Base-by-base conservation (phyloP, 2,329 filamentous ascomycete species). In the Cytospora leucostoma region DNA sequence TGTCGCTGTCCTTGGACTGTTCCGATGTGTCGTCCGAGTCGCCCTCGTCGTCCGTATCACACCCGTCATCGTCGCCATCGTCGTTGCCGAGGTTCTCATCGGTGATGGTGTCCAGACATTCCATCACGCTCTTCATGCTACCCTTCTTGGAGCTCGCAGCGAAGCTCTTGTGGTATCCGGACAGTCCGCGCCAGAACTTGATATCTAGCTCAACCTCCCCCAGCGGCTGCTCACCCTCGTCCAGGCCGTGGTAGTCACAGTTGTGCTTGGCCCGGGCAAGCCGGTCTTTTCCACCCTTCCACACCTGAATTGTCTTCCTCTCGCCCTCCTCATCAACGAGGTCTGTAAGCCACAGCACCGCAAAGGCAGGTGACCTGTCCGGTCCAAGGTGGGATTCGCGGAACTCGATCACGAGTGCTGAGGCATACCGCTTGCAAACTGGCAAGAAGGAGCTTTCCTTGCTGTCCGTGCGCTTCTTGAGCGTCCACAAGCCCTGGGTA, bases 311-410 rank as follows among this genome's bases (percentile, higher is more conserved):
- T 5, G 79, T 80, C 10, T 89, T 69, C 0, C 81, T 84, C 51
- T 80, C 77, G 59, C 87, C 81, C 69, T 90, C 84, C 64, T 91
- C 89, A 63, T 92, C 89, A 0, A 81, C 76, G 0, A 92, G 78
- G n/a, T 91, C 85, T 66, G 86, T 84, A 19, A 91, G 78, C 89
- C 89, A 91, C 2, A 90, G 75, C 2, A 90, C 80, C 7, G 82
- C 81, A 68, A 90, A 89, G 0, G 86, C 88, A 2, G 80, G 76
- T 0, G 84, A 85, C 62, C 80, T 82, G 57, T 88, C 84, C 0
- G 77, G 71, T 40, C 84, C 69, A 56, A 83, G 60, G 8, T 77
- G 78, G 61, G 84, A 84, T 63, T 84, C 80, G 50, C 87, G 81
- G 67, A 89, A 88, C 69, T 86, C 82, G 32, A 88, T 71, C 3